Base-by-base conservation (phyloP, 1,284 basidiomycete genomes). In the Meira nashicola region DNA sequence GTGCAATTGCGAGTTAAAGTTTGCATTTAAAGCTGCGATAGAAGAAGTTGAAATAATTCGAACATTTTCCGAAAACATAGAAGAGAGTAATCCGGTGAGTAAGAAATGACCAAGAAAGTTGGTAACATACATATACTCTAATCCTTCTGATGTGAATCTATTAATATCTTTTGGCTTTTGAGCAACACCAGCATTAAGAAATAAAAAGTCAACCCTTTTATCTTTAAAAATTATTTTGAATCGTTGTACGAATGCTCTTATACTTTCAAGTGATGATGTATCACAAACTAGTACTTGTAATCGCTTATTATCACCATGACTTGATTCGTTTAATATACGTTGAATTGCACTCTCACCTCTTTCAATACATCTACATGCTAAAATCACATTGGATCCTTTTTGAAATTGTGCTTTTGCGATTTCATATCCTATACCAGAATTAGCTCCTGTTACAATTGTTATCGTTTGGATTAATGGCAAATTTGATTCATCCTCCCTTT, bases 31-130 rank as follows among this genome's bases (percentile, higher is more conserved):
- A 4, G 28, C 28, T 4, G 28, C 28, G 4, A 19, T 4, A 14
- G 50, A 41, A 7, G 50, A 53, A 25, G 50, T 53, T 19, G n/a
- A 19, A 25, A 53, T 53, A 23, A 53, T 53, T 33, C 50, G 17
- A 28, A 33, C 50, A 14, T 17, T 8, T 5, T 17, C 5, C 5
- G 50, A 53, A 5, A 53, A 25, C 40, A 6, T 41, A 5, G 50
- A 33, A 5, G 39, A 41, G 5, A 53, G 14, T 14, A 53, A 17
- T 14, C n/a, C 39, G 2, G 39, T 41, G 50, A 53, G 50, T 8
- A 53, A 25, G 23, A 39, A 41, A n/a, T n/a, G 50, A 28, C 50
- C 39, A 25, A 53, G 50, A 17, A 23, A 28, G 37, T 53, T 53
- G 37, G 50, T 53, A 33, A 38, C 50, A 28, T 53, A 53, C 12